Evolutionary conservation across 179 eudicot genomes (phyloP).

Genomic region (Camellia oleifera): DNA sequence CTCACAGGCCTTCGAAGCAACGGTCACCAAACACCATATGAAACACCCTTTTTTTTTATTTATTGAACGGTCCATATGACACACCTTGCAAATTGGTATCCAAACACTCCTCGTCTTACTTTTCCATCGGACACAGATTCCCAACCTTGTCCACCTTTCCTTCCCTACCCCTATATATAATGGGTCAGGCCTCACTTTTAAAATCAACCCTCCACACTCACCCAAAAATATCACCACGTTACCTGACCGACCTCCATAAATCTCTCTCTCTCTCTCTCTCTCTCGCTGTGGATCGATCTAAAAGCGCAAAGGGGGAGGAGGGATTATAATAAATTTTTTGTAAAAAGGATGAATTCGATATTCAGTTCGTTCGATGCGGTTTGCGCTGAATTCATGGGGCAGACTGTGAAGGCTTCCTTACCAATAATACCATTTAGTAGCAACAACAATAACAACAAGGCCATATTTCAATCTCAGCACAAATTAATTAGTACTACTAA

Average conservation of each 20-base stretch:
- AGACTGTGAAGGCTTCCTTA: constrained; percentile 7
- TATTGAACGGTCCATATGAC: too few relatives aligned
- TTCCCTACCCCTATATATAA: neutral
- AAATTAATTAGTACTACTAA: neutral
- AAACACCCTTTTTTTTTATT: neutral
- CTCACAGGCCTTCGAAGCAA: too few relatives aligned
- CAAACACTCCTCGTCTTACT: too few relatives aligned
- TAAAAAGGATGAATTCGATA: constrained; percentile 33
- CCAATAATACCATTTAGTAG: neutral
- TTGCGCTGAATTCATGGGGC: constrained; percentile 28
- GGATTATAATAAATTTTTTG: too few relatives aligned
- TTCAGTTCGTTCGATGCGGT: constrained; percentile 45
- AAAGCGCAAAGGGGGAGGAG: too few relatives aligned
- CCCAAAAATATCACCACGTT: too few relatives aligned
- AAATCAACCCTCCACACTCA: neutral
- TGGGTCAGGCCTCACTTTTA: neutral
- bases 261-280: too few relatives aligned
- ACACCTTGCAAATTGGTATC: neutral
- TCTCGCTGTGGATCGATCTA: too few relatives aligned
- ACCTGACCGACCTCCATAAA: too few relatives aligned
- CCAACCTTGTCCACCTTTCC: neutral
- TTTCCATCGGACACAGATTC: neutral
- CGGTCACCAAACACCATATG: too few relatives aligned
- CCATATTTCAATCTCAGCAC: too few relatives aligned
- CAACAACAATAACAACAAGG: too few relatives aligned